These are phyloP conservation scores for Agaricus sinodeliciosus DNA, from an alignment of 768 basidiomycete genomes.

Conservation along the genomic window DNA sequence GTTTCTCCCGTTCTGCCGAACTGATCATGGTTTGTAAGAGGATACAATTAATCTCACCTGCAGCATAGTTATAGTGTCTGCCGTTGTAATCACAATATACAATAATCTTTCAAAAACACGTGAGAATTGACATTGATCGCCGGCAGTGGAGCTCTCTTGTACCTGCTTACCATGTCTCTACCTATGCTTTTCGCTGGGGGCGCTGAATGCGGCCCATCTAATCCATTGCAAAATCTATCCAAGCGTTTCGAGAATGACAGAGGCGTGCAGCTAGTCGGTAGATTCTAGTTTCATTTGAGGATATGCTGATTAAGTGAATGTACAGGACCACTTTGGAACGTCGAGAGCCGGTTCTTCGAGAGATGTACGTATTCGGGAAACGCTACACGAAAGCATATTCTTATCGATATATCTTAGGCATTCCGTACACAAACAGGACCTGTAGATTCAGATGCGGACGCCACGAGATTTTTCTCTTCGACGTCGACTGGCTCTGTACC, in stretches of 20 bases:
- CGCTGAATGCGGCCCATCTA: constrained; percentile 81
- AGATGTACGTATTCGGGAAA: constrained; percentile 37
- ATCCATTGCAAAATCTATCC: constrained; percentile 72
- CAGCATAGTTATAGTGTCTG: constrained; percentile 1
- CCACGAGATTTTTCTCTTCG: constrained; percentile 59
- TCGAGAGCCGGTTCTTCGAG: constrained; percentile 55
- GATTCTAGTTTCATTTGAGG: constrained; percentile 6
- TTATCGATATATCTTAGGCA: constrained; percentile 25
- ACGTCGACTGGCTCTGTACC: constrained; percentile 13
- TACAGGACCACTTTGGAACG: constrained; percentile 64
- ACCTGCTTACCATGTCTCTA: constrained; percentile 52
- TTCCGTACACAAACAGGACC: constrained; percentile 52
- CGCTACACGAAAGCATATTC: background rate
- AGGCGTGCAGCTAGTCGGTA: constrained; percentile 64
- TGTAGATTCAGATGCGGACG: constrained; percentile 52
- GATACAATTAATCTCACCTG: constrained; percentile 8
- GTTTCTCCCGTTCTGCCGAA: background rate
- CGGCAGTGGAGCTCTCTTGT: constrained; percentile 3
- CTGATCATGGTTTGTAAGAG: constrained; percentile 2
- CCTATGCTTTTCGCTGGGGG: constrained; percentile 70
- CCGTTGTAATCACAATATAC: constrained; percentile 8
- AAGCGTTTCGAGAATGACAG: constrained; percentile 78
- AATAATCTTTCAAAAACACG: constrained; percentile 11
- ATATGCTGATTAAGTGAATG: constrained; percentile 6
- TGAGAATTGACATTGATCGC: constrained; percentile 9